Evolutionary conservation across 2,329 filamentous ascomycete species (phyloP), one percentile per base, ranked within the genome.

Genomic region (Sarocladium brachiariae): DNA sequence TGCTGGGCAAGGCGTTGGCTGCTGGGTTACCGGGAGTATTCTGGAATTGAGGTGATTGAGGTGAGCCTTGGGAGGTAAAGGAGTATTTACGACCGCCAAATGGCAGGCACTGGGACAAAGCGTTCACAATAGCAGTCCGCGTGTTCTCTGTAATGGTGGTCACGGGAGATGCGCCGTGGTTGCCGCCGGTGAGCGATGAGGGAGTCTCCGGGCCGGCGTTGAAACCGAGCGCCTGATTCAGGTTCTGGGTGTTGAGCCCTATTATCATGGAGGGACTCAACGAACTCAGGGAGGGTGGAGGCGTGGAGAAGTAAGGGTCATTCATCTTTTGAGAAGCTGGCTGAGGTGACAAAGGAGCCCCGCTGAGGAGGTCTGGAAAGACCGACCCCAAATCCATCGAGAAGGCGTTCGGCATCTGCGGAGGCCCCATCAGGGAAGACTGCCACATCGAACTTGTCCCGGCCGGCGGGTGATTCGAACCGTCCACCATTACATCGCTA

Each of bases 401-500:
- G 63, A 89, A 92, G 4, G 83, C 80, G 59, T 83, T 82, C 38
- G 81, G 72, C 64, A 88, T 76, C 59, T 84, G 76, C 25, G 83
- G 80, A 56, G 87, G 86, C 19, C 80, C 77, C 68, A 88, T 84
- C 60, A 89, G 73, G 34, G 81, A 76, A 48, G 80, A 76, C 60
- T 86, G 81, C 83, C 86, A 89, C 72, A 87, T 81, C 48, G 80
- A 77, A 57, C 75, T 73, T 47, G 76, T 72, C 50, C 68, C 71
- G 54, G 70, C 72, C 52, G 75, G 70, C 33, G 77, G 73, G 57
- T 84, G 82, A 65, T 84, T 86, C 33, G 81, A 81, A 53, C 88
- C 89, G 66, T 96, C 90, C 52, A 93, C 75, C 85, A 96, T 90
- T 53, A 90, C 83, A 64, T 97, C 93, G 68, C 89, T 95, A 66